Percentiles rank a stretch among this genome's conserved stretches.
These are phyloP conservation scores for Castanospermum australe DNA, from an alignment of 306 rosid genomes.

Conservation along the genomic window DNA sequence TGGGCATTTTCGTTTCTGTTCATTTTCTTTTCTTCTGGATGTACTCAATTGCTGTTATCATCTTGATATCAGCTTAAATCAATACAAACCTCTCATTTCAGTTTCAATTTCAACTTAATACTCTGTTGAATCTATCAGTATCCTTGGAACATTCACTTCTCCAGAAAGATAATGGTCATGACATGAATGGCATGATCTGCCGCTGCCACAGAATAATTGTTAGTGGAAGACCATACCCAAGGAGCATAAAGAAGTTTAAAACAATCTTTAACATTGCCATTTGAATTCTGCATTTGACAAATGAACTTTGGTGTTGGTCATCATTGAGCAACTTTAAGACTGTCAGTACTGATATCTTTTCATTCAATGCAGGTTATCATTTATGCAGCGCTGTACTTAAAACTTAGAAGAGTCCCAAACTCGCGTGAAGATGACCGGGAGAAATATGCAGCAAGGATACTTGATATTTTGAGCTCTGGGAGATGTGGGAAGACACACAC, in stretches of 20 bases:
- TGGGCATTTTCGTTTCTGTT: too few species aligned
- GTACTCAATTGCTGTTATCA: too few species aligned
- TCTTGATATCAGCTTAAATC: too few species aligned
- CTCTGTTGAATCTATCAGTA: too few species aligned
- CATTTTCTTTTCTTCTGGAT: too few species aligned
- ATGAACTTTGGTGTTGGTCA: not conserved
- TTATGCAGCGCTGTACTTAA: slow-evolving; percentile 57
- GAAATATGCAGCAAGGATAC: slow-evolving; percentile 58
- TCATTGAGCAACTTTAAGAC: not conserved
- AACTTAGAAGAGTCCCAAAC: slow-evolving; percentile 41
- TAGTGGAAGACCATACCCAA: not conserved
- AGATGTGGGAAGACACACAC: slow-evolving; percentile 47
- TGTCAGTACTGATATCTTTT: not conserved
- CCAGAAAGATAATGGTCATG: not conserved
- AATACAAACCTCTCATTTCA: too few species aligned
- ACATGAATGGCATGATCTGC: not conserved
- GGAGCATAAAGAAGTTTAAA: not conserved
- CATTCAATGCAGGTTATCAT: slow-evolving; percentile 62
- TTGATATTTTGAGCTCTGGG: slow-evolving; percentile 52
- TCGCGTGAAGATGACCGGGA: slow-evolving; percentile 42
- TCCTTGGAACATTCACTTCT: not conserved
- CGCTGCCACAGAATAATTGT: not conserved
- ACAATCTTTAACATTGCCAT: not conserved
- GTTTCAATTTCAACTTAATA: too few species aligned
- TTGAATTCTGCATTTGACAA: not conserved